A percentile compares a stretch with the other conserved stretches of the same genome.
Evolutionary conservation across 352 stramenopile species (phyloP).

Genomic region (Phytophthora parvispora): DNA sequence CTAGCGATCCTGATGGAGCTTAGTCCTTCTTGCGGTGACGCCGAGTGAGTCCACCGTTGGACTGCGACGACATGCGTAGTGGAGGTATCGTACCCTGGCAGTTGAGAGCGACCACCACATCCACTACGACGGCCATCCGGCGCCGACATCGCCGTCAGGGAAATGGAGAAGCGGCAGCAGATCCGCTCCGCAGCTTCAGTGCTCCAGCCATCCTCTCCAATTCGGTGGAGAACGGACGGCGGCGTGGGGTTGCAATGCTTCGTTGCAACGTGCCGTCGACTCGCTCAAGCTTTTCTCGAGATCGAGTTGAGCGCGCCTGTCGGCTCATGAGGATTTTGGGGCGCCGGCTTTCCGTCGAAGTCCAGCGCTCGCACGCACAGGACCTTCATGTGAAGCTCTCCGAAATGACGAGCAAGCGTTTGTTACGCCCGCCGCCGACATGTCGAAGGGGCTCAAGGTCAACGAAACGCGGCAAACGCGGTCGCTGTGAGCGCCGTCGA

Average conservation of each 20-base stretch:
- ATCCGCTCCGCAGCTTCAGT: not conserved
- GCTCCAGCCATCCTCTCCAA: not conserved
- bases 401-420: slow-evolving; percentile 3
- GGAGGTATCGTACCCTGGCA: slow-evolving; percentile 23
- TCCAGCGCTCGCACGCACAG: not conserved
- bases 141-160: not conserved
- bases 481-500: not conserved
- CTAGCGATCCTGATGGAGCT: not conserved
- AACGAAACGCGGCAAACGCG: not conserved
- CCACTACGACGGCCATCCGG: slow-evolving; percentile 5
- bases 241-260: not conserved
- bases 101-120: slow-evolving; percentile 18
- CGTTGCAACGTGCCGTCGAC: not conserved
- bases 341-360: not conserved
- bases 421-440: slow-evolving; percentile 6
- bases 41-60: slow-evolving; percentile 26
- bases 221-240: not conserved
- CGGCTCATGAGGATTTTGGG: not conserved
- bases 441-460: slow-evolving; percentile 1
- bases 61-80: slow-evolving; percentile 1
- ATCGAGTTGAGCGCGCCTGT: slow-evolving; percentile 4
- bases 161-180: slow-evolving; percentile 3
- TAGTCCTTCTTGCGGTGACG: slow-evolving; percentile 1
- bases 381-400: not conserved
- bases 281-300: not conserved